Conservation (phyloP, 345 rosid species). For the Heritiera littoralis region DNA sequence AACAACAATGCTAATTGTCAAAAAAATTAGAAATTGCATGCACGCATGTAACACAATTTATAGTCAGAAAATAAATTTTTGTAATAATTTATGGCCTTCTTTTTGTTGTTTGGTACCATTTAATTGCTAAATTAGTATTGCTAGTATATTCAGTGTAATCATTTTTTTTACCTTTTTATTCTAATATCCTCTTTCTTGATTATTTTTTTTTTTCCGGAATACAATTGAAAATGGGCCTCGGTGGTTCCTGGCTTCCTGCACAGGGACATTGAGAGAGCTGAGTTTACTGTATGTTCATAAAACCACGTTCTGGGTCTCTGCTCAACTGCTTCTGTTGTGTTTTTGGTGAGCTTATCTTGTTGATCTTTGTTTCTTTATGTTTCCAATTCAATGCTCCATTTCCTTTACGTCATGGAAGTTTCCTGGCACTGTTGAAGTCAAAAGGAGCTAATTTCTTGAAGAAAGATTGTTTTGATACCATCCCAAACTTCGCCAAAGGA, state of each 20-base stretch:
- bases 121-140: not conserved
- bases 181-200: not conserved
- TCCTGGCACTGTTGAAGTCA: too few relatives aligned
- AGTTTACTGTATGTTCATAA: slow-evolving; percentile 33
- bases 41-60: not conserved
- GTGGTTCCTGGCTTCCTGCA: slow-evolving; percentile 73
- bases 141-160: not conserved
- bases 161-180: not conserved
- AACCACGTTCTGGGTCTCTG: not conserved
- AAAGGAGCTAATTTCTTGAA: too few relatives aligned
- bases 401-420: not conserved
- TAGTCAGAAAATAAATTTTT: not conserved
- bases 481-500: too few relatives aligned
- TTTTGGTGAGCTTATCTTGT: not conserved
- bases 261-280: slow-evolving; percentile 36
- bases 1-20: not conserved
- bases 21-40: not conserved
- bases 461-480: too few relatives aligned
- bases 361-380: not conserved
- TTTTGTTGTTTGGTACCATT: not conserved
- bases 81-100: not conserved
- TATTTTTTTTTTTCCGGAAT: slow-evolving; percentile 44
- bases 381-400: not conserved
- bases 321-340: not conserved
- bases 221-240: slow-evolving; percentile 71